These are phyloP conservation scores for Pochonia chlamydosporia DNA, from an alignment of 2,329 filamentous ascomycete species.

Conservation along the genomic window DNA sequence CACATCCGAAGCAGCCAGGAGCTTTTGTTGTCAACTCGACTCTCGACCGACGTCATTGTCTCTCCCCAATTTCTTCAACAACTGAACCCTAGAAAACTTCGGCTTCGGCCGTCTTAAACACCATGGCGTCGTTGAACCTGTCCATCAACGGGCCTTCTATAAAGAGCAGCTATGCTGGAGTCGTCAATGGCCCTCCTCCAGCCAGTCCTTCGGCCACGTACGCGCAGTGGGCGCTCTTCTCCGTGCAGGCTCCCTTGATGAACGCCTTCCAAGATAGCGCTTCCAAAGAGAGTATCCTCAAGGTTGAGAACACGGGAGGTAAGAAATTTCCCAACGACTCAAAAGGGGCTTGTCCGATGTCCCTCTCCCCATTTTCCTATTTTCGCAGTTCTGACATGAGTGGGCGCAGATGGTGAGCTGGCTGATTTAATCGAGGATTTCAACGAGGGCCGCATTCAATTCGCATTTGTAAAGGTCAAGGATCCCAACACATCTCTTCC, in stretches of 20 bases:
- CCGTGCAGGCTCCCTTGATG: conserved; percentile 83
- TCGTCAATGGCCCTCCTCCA: conserved; percentile 46
- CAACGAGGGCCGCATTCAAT: conserved; percentile 93
- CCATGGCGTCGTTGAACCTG: conserved; percentile 75
- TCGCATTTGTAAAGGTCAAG: conserved; percentile 93
- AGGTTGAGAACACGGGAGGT: conserved; percentile 91
- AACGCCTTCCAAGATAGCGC: conserved; percentile 87
- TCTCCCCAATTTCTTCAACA: background rate
- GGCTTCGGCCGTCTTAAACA: conserved; percentile 11
- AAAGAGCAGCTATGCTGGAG: conserved; percentile 67
- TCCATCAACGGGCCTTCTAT: conserved; percentile 79
- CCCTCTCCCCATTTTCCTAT: background rate
- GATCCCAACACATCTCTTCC: conserved; percentile 86
- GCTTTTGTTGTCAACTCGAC: background rate
- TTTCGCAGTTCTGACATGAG: conserved; percentile 13
- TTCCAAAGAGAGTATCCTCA: conserved; percentile 88
- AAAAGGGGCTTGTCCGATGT: background rate
- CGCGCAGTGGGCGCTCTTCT: conserved; percentile 90
- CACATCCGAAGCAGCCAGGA: background rate
- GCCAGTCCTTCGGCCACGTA: conserved; percentile 69
- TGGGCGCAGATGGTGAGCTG: conserved; percentile 73
- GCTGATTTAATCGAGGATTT: conserved; percentile 90
- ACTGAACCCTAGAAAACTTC: background rate
- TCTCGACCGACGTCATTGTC: conserved; percentile 1
- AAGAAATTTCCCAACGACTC: conserved; percentile 16